phyloP scores from a whole-genome alignment of 108 stramenopile genomes.

The Cyclotella kingstonii region DNA sequence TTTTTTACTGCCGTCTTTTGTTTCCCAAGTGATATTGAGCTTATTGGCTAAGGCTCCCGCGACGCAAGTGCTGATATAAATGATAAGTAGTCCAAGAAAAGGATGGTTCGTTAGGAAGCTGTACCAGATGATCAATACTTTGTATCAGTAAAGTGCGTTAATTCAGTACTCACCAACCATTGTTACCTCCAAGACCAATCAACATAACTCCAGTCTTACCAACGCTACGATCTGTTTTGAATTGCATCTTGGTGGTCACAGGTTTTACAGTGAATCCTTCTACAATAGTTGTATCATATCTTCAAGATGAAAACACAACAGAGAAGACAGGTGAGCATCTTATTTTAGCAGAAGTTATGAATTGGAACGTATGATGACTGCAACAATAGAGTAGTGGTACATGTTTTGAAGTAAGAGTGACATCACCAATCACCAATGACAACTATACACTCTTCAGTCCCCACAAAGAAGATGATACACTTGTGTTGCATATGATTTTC shows the following conservation, averaged over 20 bases:
- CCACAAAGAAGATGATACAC: too few species aligned
- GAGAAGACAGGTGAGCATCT: background rate
- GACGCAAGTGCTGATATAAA: constrained; percentile 61
- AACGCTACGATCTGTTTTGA: constrained; percentile 88
- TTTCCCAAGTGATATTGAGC: constrained; percentile 86
- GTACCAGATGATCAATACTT: background rate
- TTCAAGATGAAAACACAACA: constrained; percentile 25
- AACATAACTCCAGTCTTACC: constrained; percentile 96
- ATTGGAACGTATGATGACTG: background rate
- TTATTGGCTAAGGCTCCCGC: constrained; percentile 95
- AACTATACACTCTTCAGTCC: too few species aligned
- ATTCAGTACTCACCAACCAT: constrained; percentile 92
- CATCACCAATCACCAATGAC: too few species aligned
- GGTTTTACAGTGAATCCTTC: constrained; percentile 86
- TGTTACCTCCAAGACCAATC: constrained; percentile 97
- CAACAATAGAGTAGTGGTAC: too few species aligned
- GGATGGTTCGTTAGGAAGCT: background rate
- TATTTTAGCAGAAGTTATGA: background rate
- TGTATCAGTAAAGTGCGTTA: background rate
- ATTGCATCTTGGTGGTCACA: constrained; percentile 66
- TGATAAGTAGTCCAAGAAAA: background rate
- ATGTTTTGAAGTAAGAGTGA: too few species aligned
- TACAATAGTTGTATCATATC: constrained; percentile 88
- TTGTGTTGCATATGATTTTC: background rate
- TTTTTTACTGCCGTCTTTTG: constrained; percentile 85